Base-by-base conservation (phyloP, 1,284 basidiomycete species). In the Boletus holoroseus region DNA sequence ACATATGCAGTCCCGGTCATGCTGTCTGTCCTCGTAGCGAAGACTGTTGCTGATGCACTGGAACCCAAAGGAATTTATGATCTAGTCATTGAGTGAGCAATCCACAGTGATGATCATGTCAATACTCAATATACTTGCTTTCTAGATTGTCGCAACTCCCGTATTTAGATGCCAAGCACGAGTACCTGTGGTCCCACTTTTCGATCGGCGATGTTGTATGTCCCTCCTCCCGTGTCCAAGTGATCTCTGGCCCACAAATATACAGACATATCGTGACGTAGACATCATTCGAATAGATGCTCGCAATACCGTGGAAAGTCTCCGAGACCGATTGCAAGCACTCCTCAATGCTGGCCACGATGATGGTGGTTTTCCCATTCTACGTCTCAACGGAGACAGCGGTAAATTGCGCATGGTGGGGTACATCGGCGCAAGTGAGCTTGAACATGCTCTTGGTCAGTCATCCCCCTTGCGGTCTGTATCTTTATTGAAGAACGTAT, bases 61-160 rank as follows among this genome's bases (percentile, higher is more conserved):
- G 91, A 97, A 67, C 90, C 90, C 18, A 95, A 94, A 68, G 91
- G 92, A 11, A 94, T 96, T 49, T 96, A 97, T 64, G 94, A 98
- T 67, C 79, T 97, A 28, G 91, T 94, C 51, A 98, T 98, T 52
- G 91, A 94, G 74, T 85, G 54, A 57, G 80, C 62, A 62, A 69
- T 31, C 37, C 18, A n/a, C 26, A 15, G 13, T 30, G 11, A 37
- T 15, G 12, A 34, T 30, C 12, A 5, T 3, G 22, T 44, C 36
- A 43, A 26, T 53, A 20, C 28, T 50, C 38, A 39, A 2, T 7
- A 5, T 18, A 22, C 9, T 28, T 42, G 11, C 8, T 26, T 43
- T 39, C 26, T 45, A 83, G 81, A 26, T 68, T 86, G 27, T 77
- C 82, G 31, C 78, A 94, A 67, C 77, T 96, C 18, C 94, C 94